phyloP scores from a whole-genome alignment of 1,284 basidiomycete species.

The Coniophora puteana region DNA sequence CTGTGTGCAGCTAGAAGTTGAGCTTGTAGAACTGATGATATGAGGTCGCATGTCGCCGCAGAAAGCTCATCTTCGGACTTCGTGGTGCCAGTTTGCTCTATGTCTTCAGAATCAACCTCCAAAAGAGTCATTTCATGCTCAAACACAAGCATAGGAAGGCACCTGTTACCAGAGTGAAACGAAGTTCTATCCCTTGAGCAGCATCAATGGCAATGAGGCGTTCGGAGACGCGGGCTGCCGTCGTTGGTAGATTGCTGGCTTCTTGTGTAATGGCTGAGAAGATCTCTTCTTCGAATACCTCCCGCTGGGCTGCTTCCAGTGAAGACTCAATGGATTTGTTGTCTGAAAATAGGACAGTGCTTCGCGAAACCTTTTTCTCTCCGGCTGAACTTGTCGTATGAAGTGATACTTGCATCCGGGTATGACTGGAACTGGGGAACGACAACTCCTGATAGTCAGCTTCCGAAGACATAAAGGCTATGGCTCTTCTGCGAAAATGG shows the following conservation, averaged over 20 bases:
- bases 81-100: slow-evolving; percentile 12
- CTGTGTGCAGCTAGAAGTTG: slow-evolving; percentile 60
- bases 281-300: slow-evolving; percentile 75
- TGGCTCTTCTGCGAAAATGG: slow-evolving; percentile 56
- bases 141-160: slow-evolving; percentile 6
- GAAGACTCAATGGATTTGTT: slow-evolving; percentile 42
- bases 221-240: slow-evolving; percentile 71
- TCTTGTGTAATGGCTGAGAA: slow-evolving; percentile 69
- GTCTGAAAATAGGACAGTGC: slow-evolving; percentile 30
- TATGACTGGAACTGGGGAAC: slow-evolving; percentile 59
- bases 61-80: slow-evolving; percentile 11
- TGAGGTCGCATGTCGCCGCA: slow-evolving; percentile 61
- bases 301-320: slow-evolving; percentile 58
- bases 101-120: slow-evolving; percentile 29
- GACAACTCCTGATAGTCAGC: slow-evolving; percentile 41
- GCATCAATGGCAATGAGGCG: slow-evolving; percentile 70
- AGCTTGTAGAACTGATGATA: slow-evolving; percentile 58
- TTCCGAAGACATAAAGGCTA: slow-evolving; percentile 60
- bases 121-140: no score
- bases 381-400: slow-evolving; percentile 32
- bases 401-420: slow-evolving; percentile 57
- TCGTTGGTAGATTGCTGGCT: slow-evolving; percentile 66
- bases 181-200: slow-evolving; percentile 62
- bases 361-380: slow-evolving; percentile 31
- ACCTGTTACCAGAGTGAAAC: slow-evolving; percentile 59